Conservation (phyloP, 345 rosid species). For the Linum trigynum region DNA sequence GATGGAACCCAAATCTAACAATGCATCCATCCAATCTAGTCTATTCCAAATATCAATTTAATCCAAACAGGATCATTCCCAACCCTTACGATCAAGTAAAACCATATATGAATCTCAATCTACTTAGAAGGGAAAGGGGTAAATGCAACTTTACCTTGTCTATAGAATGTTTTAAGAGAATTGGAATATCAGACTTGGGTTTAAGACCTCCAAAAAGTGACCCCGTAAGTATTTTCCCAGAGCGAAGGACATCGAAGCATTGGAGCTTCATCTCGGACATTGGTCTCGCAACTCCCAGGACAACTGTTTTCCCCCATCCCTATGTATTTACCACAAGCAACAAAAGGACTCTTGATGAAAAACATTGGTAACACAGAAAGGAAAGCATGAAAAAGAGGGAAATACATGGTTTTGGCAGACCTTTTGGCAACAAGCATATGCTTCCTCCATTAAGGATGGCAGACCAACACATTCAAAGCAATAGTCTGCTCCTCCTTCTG, state of each 20-base stretch:
- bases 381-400: background rate
- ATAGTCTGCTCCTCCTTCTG: slow-evolving; percentile 72
- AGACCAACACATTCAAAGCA: slow-evolving; percentile 73
- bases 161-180: slow-evolving; percentile 51
- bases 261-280: slow-evolving; percentile 38
- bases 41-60: no score
- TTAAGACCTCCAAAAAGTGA: slow-evolving; percentile 74
- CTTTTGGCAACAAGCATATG: slow-evolving; percentile 60
- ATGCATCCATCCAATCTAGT: no score
- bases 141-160: slow-evolving; percentile 37
- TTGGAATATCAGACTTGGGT: slow-evolving; percentile 72
- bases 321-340: slow-evolving; percentile 11
- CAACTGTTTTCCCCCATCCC: slow-evolving; percentile 92
- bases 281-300: slow-evolving; percentile 70
- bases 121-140: background rate
- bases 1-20: no score
- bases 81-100: no score
- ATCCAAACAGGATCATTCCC: no score
- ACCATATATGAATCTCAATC: no score
- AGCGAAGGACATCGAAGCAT: slow-evolving; percentile 49
- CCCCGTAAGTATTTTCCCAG: slow-evolving; percentile 49
- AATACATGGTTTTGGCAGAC: slow-evolving; percentile 16
- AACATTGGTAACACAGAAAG: background rate
- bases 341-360: background rate
- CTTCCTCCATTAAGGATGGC: slow-evolving; percentile 50